Evolutionary conservation across 352 stramenopile genomes (phyloP).

Genomic region (Globisporangium lucens): DNA sequence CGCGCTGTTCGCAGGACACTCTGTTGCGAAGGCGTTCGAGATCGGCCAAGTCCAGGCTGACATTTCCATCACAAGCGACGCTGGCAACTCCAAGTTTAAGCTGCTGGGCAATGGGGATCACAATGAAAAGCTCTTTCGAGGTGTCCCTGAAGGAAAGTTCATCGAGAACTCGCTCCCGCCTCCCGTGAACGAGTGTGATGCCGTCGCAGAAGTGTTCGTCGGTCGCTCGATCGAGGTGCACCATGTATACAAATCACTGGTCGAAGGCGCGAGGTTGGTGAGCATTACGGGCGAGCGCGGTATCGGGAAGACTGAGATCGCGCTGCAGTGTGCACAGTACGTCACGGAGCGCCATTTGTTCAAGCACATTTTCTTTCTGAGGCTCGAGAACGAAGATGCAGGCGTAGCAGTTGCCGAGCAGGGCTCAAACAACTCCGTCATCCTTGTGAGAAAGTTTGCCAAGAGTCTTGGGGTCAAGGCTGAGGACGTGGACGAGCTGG

Average conservation of each 20-base stretch:
- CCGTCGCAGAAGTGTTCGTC: conserved; percentile 72
- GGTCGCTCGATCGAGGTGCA: conserved; percentile 80
- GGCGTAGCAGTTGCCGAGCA: neutral
- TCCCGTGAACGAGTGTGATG: conserved; percentile 70
- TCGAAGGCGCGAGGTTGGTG: conserved; percentile 70
- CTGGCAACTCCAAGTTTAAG: conserved; percentile 68
- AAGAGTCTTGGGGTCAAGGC: conserved; percentile 32
- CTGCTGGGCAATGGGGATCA: conserved; percentile 77
- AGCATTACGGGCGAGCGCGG: conserved; percentile 69
- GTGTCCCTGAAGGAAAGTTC: conserved; percentile 47
- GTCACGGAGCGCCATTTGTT: conserved; percentile 71
- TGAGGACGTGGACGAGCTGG: conserved; percentile 38
- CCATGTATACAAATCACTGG: conserved; percentile 71
- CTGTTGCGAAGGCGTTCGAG: conserved; percentile 75
- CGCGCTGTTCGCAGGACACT: conserved; percentile 76
- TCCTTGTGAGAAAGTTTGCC: conserved; percentile 29
- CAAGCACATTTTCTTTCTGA: conserved; percentile 68
- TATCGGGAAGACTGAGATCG: conserved; percentile 81
- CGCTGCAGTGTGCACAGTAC: conserved; percentile 74
- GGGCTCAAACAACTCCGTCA: neutral
- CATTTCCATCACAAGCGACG: conserved; percentile 48
- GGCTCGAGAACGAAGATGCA: conserved; percentile 33
- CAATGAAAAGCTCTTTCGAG: conserved; percentile 68
- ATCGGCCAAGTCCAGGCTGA: conserved; percentile 80
- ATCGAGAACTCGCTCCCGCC: conserved; percentile 54